Conservation (phyloP, 2,329 filamentous ascomycete genomes). For the Claviceps africana region DNA sequence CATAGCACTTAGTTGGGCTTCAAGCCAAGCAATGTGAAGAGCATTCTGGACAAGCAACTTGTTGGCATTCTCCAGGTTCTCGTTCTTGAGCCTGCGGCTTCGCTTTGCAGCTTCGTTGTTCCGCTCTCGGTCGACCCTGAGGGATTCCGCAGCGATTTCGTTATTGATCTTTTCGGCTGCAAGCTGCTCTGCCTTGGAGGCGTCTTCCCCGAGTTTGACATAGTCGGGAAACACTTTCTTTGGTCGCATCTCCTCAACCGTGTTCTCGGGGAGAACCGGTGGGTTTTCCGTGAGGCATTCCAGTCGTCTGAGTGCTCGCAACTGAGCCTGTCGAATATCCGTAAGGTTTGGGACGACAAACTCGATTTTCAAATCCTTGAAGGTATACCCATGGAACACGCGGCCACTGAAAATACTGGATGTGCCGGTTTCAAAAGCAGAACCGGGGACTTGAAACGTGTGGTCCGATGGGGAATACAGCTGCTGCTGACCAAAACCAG, state of each 20-base stretch:
- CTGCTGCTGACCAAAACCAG: background rate
- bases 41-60: slow-evolving; percentile 7
- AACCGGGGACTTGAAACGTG: background rate
- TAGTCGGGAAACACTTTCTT: slow-evolving; percentile 13
- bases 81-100: slow-evolving; percentile 14
- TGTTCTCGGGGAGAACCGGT: slow-evolving; percentile 15
- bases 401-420: background rate
- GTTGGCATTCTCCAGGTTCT: slow-evolving; percentile 6
- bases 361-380: background rate
- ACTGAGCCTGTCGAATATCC: background rate
- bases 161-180: slow-evolving; percentile 14
- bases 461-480: background rate
- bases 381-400: background rate
- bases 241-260: slow-evolving; percentile 13
- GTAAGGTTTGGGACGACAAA: background rate
- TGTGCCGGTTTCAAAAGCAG: background rate
- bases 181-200: background rate
- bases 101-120: slow-evolving; percentile 27
- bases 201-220: slow-evolving; percentile 8
- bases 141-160: slow-evolving; percentile 12
- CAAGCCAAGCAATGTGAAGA: slow-evolving; percentile 4
- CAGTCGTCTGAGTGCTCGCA: background rate
- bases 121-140: slow-evolving; percentile 16
- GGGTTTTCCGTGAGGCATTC: slow-evolving; percentile 4
- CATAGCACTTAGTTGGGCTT: slow-evolving; percentile 2